A percentile compares a stretch with the other conserved stretches of the same genome.
These are phyloP conservation scores for Porodaedalea pini DNA, from an alignment of 1,284 basidiomycete species.

Conservation along the genomic window DNA sequence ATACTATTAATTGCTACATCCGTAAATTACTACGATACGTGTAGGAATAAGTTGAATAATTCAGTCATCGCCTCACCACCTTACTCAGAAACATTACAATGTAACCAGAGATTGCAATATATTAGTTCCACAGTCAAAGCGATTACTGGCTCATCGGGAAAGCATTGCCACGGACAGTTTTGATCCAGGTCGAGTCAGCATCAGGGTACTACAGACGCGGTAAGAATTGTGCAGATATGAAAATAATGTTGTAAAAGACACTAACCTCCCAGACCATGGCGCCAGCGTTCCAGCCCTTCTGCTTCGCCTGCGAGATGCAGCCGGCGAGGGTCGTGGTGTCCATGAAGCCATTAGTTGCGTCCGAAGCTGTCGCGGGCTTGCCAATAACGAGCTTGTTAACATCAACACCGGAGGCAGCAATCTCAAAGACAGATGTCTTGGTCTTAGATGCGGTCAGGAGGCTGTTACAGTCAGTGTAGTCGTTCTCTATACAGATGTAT, in stretches of 20 bases:
- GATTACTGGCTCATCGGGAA: constrained; percentile 11
- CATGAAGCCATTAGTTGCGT: constrained; percentile 26
- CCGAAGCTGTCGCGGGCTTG: constrained; percentile 24
- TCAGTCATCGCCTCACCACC: too few species aligned
- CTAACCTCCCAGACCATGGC: constrained; percentile 26
- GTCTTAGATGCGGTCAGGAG: constrained; percentile 25
- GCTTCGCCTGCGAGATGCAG: constrained; percentile 24
- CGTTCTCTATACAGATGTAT: constrained; percentile 12
- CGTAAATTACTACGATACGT: too few species aligned
- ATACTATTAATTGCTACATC: too few species aligned
- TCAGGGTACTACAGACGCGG: constrained; percentile 16
- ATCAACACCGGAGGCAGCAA: constrained; percentile 23
- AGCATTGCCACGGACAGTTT: constrained; percentile 10
- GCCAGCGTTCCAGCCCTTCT: constrained; percentile 26
- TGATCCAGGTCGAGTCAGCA: constrained; percentile 20
- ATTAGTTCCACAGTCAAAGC: too few species aligned
- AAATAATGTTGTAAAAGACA: not conserved
- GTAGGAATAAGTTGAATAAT: too few species aligned
- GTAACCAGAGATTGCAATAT: too few species aligned
- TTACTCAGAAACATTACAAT: too few species aligned
- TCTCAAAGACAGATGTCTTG: constrained; percentile 27
- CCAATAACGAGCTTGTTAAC: constrained; percentile 30
- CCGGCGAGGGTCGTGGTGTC: constrained; percentile 23
- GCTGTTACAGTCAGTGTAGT: constrained; percentile 24
- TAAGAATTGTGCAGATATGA: not conserved